Conservation (phyloP, 2,329 filamentous ascomycete species). For the Conoideocrella luteorostrata region DNA sequence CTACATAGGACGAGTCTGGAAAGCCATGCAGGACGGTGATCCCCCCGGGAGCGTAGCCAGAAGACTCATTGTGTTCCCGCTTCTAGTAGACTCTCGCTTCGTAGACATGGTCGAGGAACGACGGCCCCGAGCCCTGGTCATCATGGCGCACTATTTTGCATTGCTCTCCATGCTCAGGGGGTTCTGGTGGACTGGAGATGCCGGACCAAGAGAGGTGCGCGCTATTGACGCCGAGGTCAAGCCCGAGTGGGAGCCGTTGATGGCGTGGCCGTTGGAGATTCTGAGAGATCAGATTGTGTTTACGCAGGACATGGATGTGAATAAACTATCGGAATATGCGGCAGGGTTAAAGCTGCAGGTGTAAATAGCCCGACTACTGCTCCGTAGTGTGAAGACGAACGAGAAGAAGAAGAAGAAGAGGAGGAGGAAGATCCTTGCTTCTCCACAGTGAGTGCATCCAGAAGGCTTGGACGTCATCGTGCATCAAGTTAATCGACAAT, state of each 20-base stretch:
- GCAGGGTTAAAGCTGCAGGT: neutral
- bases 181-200: constrained; percentile 16
- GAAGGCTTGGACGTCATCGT: too few relatives aligned
- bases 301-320: constrained; percentile 1
- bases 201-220: constrained; percentile 12
- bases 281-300: constrained; percentile 3
- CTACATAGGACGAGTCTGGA: constrained; percentile 15
- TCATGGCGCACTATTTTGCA: constrained; percentile 18
- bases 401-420: neutral
- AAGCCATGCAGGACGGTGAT: constrained; percentile 8
- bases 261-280: constrained; percentile 1
- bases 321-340: constrained; percentile 4
- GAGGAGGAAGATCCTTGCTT: neutral
- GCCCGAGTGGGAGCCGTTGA: constrained; percentile 6
- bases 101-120: constrained; percentile 14
- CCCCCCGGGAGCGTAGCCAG: constrained; percentile 7
- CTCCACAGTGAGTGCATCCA: too few relatives aligned
- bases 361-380: too few relatives aligned
- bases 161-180: constrained; percentile 11
- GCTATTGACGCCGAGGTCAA: constrained; percentile 12
- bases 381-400: too few relatives aligned
- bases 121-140: constrained; percentile 16
- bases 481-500: too few relatives aligned
- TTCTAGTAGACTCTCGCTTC: constrained; percentile 14
- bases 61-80: constrained; percentile 14